Percentiles rank a stretch among this genome's conserved stretches.
Evolutionary conservation across 176 grass and related monocot species (phyloP).

Genomic region (Thinopyrum elongatum): DNA sequence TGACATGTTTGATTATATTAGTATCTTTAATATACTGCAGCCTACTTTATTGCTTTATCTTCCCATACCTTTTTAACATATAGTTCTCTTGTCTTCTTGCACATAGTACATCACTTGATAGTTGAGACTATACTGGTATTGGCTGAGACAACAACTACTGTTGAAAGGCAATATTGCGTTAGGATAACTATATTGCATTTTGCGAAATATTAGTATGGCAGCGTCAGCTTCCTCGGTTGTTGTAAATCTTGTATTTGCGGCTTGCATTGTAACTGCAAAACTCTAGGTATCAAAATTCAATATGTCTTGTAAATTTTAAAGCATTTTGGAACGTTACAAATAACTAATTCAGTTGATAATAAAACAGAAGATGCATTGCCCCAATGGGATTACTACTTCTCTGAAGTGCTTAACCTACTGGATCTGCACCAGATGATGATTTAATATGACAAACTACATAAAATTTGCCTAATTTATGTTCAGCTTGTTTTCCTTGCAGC

Average conservation of each 20-base stretch:
- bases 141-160: background rate
- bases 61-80: background rate
- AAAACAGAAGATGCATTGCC: background rate
- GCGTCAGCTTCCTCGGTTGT: background rate
- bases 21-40: background rate
- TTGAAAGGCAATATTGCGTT: background rate
- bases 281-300: background rate
- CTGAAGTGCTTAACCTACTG: background rate
- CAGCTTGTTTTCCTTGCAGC: background rate
- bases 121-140: background rate
- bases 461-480: constrained; percentile 1
- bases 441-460: background rate
- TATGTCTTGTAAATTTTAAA: background rate
- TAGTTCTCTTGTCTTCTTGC: background rate
- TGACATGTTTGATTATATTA: constrained; percentile 15
- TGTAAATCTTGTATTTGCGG: background rate
- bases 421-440: background rate
- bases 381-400: background rate
- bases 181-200: background rate
- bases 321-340: background rate
- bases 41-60: background rate
- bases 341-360: background rate
- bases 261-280: background rate
- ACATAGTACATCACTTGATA: background rate
- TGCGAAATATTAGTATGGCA: background rate